These are phyloP conservation scores for Pholiota microspora DNA, from an alignment of 768 basidiomycete species.

Conservation along the genomic window DNA sequence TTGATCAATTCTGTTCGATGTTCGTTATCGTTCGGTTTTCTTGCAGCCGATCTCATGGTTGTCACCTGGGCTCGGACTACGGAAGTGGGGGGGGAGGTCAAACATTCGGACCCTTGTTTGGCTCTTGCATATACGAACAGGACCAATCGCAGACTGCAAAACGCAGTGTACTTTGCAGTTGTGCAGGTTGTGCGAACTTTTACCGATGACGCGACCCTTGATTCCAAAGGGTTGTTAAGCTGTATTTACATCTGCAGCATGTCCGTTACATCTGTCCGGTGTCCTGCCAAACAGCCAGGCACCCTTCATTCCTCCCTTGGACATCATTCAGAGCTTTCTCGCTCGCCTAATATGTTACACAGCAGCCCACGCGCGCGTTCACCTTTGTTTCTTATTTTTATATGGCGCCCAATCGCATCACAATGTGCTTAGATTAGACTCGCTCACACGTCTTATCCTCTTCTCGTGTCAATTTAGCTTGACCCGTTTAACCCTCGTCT, in stretches of 20 bases:
- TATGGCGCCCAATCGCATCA: constrained; percentile 5
- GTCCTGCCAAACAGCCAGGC: background rate
- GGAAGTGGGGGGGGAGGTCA: background rate
- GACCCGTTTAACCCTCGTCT: background rate
- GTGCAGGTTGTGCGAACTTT: constrained; percentile 10
- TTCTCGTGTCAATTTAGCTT: constrained; percentile 19
- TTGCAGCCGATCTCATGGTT: background rate
- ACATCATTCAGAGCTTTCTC: background rate
- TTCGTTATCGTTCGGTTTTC: background rate
- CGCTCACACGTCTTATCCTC: constrained; percentile 13
- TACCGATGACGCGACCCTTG: constrained; percentile 15
- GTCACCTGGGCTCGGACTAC: background rate
- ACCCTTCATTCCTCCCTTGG: background rate
- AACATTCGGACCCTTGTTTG: background rate
- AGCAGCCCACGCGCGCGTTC: background rate
- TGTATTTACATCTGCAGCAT: constrained; percentile 1
- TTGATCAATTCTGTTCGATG: background rate
- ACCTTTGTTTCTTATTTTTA: constrained; percentile 7
- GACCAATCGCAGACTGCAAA: background rate
- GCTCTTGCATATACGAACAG: background rate
- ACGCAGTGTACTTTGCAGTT: background rate
- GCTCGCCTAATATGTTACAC: background rate
- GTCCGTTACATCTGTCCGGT: constrained; percentile 9
- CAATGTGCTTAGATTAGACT: constrained; percentile 12
- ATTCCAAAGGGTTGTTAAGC: constrained; percentile 1